Conservation (phyloP, 768 basidiomycete genomes). For the Tricholoma sp. region DNA sequence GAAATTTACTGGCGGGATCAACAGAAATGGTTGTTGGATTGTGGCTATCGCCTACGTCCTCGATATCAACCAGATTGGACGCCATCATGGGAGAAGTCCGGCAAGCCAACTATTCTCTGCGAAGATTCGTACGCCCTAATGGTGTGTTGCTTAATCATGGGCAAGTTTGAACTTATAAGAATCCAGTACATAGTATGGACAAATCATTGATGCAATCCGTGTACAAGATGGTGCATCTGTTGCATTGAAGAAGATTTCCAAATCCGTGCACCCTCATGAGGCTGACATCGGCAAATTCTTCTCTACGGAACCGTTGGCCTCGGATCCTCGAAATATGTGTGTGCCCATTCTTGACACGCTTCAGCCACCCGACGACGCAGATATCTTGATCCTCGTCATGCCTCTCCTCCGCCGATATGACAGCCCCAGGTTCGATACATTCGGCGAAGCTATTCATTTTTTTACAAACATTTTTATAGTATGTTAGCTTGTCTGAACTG, state of each 20-base stretch:
- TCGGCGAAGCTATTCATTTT: slow-evolving; percentile 26
- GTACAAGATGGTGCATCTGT: slow-evolving; percentile 25
- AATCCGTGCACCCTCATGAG: no score
- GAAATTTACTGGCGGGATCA: slow-evolving; percentile 7
- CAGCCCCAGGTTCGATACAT: not conserved
- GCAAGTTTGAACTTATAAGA: no score
- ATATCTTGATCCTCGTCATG: slow-evolving; percentile 20
- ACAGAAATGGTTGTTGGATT: slow-evolving; percentile 2
- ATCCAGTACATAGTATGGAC: not conserved
- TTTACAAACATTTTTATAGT: slow-evolving; percentile 17
- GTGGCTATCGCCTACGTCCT: slow-evolving; percentile 3
- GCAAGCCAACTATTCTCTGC: no score
- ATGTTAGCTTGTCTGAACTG: no score
- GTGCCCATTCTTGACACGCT: slow-evolving; percentile 24
- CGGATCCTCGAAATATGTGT: slow-evolving; percentile 28
- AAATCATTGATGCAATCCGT: not conserved
- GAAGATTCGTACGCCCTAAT: no score
- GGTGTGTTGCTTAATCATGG: no score
- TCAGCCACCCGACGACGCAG: slow-evolving; percentile 15
- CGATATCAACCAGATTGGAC: slow-evolving; percentile 5
- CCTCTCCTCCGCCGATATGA: slow-evolving; percentile 19
- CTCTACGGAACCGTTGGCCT: slow-evolving; percentile 5
- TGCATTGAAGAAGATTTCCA: no score
- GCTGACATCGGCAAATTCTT: no score
- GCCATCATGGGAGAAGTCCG: slow-evolving; percentile 1